phyloP scores from a whole-genome alignment of 495 filamentous ascomycete genomes.

The Penicillium diatomitis region DNA sequence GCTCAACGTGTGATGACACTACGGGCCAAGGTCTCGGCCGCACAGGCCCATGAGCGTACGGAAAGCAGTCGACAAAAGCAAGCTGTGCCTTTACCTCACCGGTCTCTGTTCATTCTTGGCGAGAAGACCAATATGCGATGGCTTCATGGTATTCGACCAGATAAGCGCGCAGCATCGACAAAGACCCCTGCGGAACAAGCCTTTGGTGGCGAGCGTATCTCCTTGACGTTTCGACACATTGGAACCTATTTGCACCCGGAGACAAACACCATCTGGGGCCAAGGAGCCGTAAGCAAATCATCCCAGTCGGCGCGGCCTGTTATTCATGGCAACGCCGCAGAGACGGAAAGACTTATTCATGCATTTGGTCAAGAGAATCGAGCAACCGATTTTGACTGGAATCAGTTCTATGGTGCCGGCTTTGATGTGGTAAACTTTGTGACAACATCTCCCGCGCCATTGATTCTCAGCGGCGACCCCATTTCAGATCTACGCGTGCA shows the following conservation, averaged over 20 bases:
- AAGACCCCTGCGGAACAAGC: conserved; percentile 64
- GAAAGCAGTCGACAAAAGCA: conserved; percentile 43
- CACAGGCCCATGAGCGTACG: conserved; percentile 5
- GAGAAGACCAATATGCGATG: conserved; percentile 73
- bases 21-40: conserved; percentile 60
- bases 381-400: conserved; percentile 67
- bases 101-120: conserved; percentile 78
- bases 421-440: conserved; percentile 81
- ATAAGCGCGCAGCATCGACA: conserved; percentile 60
- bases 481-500: conserved; percentile 50
- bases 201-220: conserved; percentile 70
- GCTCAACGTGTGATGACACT: conserved; percentile 87
- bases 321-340: conserved; percentile 54
- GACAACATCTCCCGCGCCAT: conserved; percentile 38
- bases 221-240: conserved; percentile 85
- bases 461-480: conserved; percentile 43
- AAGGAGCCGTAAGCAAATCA: conserved; percentile 69
- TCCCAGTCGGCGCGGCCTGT: conserved; percentile 48
- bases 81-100: conserved; percentile 73
- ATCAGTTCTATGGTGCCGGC: conserved; percentile 63
- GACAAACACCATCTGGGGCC: conserved; percentile 72
- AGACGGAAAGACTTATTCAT: conserved; percentile 60
- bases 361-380: conserved; percentile 87
- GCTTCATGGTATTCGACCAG: conserved; percentile 82
- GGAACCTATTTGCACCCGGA: conserved; percentile 67